Base-by-base conservation (phyloP, 2,329 filamentous ascomycete species). In the Phyllosticta capitalensis region DNA sequence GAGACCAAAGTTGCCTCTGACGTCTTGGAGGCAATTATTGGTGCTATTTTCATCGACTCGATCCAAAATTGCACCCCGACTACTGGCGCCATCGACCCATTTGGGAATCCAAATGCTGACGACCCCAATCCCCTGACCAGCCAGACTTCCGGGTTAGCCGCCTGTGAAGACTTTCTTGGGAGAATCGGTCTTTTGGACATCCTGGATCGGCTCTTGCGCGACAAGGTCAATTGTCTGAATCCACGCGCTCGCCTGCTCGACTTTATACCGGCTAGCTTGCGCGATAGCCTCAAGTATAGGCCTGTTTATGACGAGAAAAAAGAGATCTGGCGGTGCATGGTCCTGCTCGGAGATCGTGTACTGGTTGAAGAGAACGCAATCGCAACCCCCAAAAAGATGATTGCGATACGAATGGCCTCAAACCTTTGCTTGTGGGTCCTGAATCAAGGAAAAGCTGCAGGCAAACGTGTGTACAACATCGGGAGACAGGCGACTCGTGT, bases 11-110 rank as follows among this genome's bases (percentile, higher is more conserved):
- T 45, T 7, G 14, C 38, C 17, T 92, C 88, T 0, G 92, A 96
- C 70, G 74, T 96, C 7, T 78, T 96, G 9, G 92, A 97, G 74
- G 83, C 83, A 30, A 70, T 95, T 0, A 72, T 97, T 0, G 92
- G 89, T 0, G 92, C 91, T 0, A 79, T 96, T 0, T 96, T 88
- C 78, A 77, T 96, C 20, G 94, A 97, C 70, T 88, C 80, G 10
- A 53, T 30, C 5, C 38, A n/a, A n/a, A 45, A 45, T n/a, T n/a
- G 12, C 5, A n/a, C 38, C 9, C 10, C 30, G 5, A 2, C 10
- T 12, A 38, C 30, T 2, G 30, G 30, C 17, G 30, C 10, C 38
- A n/a, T 14, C 4, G 14, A n/a, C 14, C 6, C 38, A n/a, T 3
- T 6, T 14, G 14, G 6, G n/a, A 6, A 45, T 7, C 1, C 38